These are phyloP conservation scores for Candida boidinii DNA, from an alignment of 805 yeast species.

Conservation along the genomic window DNA sequence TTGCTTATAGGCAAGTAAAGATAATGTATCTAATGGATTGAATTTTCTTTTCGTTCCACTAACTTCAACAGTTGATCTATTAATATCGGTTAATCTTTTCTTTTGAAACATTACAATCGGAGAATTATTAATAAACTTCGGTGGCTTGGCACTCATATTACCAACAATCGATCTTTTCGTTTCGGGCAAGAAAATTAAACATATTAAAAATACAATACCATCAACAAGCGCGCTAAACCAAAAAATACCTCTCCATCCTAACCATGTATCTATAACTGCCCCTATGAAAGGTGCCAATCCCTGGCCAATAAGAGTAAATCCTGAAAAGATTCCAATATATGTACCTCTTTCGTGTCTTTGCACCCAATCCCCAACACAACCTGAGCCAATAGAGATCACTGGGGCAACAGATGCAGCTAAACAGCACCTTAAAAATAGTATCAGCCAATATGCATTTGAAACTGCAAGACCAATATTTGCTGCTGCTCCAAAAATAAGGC, in stretches of 20 bases:
- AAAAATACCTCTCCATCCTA: constrained; percentile 72
- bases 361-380: constrained; percentile 68
- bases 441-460: constrained; percentile 45
- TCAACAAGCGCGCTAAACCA: constrained; percentile 67
- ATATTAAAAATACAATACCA: constrained; percentile 30
- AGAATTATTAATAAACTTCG: constrained; percentile 29
- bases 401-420: constrained; percentile 78
- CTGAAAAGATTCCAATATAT: constrained; percentile 55
- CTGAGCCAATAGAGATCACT: constrained; percentile 59
- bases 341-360: constrained; percentile 61
- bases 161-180: constrained; percentile 69
- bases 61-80: constrained; percentile 16
- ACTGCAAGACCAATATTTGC: constrained; percentile 63
- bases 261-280: constrained; percentile 39
- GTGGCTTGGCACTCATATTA: constrained; percentile 59
- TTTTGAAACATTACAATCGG: constrained; percentile 28
- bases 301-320: constrained; percentile 62
- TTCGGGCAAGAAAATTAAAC: constrained; percentile 52
- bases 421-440: constrained; percentile 62
- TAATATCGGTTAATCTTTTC: constrained; percentile 22
- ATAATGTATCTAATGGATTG: constrained; percentile 11
- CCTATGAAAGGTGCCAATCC: constrained; percentile 75
- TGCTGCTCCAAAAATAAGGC: constrained; percentile 46
- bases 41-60: constrained; percentile 1
- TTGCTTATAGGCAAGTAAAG: constrained; percentile 8